These are phyloP conservation scores for Eutrema yunnanense DNA, from an alignment of 345 rosid genomes.

Conservation along the genomic window DNA sequence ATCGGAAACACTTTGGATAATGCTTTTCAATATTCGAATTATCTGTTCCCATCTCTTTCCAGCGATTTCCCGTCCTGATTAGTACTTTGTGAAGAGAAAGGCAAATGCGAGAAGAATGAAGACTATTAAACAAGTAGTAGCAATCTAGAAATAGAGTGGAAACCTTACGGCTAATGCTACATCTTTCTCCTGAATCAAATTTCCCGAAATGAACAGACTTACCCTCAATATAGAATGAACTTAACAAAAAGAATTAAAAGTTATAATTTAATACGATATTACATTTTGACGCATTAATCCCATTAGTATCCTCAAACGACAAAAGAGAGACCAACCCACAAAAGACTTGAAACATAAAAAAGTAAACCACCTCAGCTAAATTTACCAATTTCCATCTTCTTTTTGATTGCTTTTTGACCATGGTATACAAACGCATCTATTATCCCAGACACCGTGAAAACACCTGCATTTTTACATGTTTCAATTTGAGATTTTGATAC, in stretches of 20 bases:
- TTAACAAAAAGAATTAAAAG: neutral
- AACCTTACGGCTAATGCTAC: too few species aligned
- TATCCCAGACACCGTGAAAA: constrained; percentile 89
- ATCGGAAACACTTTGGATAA: too few species aligned
- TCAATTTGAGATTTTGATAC: neutral
- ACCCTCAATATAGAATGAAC: neutral
- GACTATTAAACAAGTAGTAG: too few species aligned
- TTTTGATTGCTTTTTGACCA: constrained; percentile 91
- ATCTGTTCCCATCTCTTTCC: too few species aligned
- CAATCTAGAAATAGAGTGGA: too few species aligned
- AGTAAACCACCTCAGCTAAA: constrained; percentile 42
- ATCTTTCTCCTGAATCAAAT: too few species aligned
- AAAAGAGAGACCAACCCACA: neutral
- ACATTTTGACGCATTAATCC: neutral
- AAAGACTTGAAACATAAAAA: neutral
- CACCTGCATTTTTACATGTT: constrained; percentile 39
- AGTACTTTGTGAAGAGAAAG: too few species aligned
- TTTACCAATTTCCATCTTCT: constrained; percentile 95
- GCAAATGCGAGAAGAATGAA: too few species aligned
- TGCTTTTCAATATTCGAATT: too few species aligned
- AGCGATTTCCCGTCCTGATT: too few species aligned
- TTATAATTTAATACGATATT: neutral
- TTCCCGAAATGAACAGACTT: too few species aligned
- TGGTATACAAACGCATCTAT: constrained; percentile 82
- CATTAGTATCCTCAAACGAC: neutral